Evolutionary conservation across 2,329 filamentous ascomycete species (phyloP).

Genomic region (Fusarium sarcochroum): DNA sequence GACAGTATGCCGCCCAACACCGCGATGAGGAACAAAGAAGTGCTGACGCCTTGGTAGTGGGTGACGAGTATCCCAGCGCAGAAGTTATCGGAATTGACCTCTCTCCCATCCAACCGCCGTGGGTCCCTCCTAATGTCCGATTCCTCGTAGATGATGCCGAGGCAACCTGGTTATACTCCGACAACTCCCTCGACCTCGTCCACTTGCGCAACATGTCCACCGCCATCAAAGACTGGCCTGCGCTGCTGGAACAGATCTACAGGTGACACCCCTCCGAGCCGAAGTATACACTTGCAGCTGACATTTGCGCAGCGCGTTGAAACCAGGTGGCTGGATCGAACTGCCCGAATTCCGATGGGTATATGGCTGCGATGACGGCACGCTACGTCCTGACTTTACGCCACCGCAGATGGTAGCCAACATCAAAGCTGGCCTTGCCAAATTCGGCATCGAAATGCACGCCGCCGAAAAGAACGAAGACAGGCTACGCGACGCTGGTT

Average conservation of each 20-base stretch:
- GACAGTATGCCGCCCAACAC: slow-evolving; percentile 48
- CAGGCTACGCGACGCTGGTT: slow-evolving; percentile 55
- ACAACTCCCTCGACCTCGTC: slow-evolving; percentile 48
- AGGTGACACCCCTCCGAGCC: slow-evolving; percentile 11
- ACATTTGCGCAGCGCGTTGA: slow-evolving; percentile 43
- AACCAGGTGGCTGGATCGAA: slow-evolving; percentile 64
- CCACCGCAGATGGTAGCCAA: slow-evolving; percentile 51
- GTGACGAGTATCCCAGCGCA: slow-evolving; percentile 56
- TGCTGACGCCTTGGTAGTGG: slow-evolving; percentile 44
- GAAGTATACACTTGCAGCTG: not conserved
- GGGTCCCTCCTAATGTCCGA: slow-evolving; percentile 58
- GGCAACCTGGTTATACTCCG: slow-evolving; percentile 48
- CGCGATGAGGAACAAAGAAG: not conserved
- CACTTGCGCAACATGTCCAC: slow-evolving; percentile 56
- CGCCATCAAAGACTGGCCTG: slow-evolving; percentile 45
- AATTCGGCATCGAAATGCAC: slow-evolving; percentile 52
- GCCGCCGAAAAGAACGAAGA: slow-evolving; percentile 50
- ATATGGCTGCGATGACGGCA: slow-evolving; percentile 50
- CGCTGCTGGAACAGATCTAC: slow-evolving; percentile 40
- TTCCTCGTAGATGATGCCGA: slow-evolving; percentile 58
- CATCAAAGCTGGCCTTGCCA: slow-evolving; percentile 47
- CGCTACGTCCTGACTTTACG: slow-evolving; percentile 43
- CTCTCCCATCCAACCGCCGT: slow-evolving; percentile 57
- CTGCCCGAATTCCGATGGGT: slow-evolving; percentile 53
- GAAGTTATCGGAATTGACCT: slow-evolving; percentile 58